phyloP scores from a whole-genome alignment of 148 eudicot genomes.

The Silene uniflora region DNA sequence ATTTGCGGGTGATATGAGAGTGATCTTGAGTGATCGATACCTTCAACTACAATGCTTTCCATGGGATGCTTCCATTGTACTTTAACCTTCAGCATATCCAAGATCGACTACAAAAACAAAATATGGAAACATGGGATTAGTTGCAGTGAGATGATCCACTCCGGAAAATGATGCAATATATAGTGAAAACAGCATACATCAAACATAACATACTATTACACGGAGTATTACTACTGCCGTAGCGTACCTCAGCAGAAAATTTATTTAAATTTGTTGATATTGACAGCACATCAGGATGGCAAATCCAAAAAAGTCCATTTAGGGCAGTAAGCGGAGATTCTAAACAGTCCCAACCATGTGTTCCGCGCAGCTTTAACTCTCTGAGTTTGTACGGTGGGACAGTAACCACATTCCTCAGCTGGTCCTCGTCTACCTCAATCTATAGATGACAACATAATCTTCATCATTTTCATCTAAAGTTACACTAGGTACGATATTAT shows the following conservation, averaged over 20 bases:
- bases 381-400: slow-evolving; percentile 1
- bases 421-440: neutral
- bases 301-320: slow-evolving; percentile 12
- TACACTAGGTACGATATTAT: too few relatives aligned
- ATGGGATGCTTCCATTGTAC: neutral
- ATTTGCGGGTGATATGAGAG: neutral
- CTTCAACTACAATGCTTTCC: neutral
- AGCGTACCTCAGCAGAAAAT: neutral
- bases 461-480: too few relatives aligned
- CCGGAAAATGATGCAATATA: neutral
- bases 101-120: neutral
- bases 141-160: neutral
- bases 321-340: neutral
- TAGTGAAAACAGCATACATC: too few relatives aligned
- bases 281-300: slow-evolving; percentile 12
- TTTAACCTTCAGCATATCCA: neutral
- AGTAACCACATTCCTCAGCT: neutral
- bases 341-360: neutral
- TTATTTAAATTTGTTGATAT: neutral
- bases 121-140: neutral
- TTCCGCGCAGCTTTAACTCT: too few relatives aligned
- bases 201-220: too few relatives aligned
- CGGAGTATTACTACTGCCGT: too few relatives aligned
- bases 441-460: neutral
- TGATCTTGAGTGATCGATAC: neutral